Evolutionary conservation across 768 basidiomycete genomes (phyloP).

Genomic region (Tephrocybe sp.): DNA sequence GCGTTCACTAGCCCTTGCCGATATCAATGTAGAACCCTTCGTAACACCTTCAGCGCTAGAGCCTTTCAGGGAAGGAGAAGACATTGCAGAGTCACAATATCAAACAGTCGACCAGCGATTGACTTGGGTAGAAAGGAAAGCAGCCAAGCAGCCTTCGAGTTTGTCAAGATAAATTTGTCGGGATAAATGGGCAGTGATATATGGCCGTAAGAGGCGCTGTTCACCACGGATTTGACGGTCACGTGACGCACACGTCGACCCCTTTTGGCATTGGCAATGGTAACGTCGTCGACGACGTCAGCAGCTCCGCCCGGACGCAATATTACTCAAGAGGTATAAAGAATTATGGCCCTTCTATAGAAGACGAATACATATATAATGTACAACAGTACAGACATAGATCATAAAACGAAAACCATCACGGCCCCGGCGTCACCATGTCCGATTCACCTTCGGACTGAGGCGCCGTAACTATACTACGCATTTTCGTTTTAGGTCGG

Average conservation of each 20-base stretch:
- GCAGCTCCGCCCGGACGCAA: no score
- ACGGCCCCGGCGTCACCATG: constrained; percentile 29
- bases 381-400: neutral
- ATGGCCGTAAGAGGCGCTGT: neutral
- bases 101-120: constrained; percentile 19
- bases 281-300: no score
- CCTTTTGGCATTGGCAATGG: neutral
- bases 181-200: no score
- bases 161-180: neutral
- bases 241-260: constrained; percentile 17
- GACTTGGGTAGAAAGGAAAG: constrained; percentile 9
- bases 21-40: constrained; percentile 40
- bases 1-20: constrained; percentile 48
- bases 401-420: constrained; percentile 6
- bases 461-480: constrained; percentile 55
- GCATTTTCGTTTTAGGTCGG: constrained; percentile 65
- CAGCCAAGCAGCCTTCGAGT: constrained; percentile 7
- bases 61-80: constrained; percentile 23
- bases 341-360: no score
- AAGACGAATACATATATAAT: neutral
- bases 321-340: no score
- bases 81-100: constrained; percentile 12
- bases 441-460: constrained; percentile 54
- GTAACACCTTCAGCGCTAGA: constrained; percentile 34
- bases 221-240: neutral